These are phyloP conservation scores for Pholiota microspora DNA, from an alignment of 768 basidiomycete species.

Conservation along the genomic window DNA sequence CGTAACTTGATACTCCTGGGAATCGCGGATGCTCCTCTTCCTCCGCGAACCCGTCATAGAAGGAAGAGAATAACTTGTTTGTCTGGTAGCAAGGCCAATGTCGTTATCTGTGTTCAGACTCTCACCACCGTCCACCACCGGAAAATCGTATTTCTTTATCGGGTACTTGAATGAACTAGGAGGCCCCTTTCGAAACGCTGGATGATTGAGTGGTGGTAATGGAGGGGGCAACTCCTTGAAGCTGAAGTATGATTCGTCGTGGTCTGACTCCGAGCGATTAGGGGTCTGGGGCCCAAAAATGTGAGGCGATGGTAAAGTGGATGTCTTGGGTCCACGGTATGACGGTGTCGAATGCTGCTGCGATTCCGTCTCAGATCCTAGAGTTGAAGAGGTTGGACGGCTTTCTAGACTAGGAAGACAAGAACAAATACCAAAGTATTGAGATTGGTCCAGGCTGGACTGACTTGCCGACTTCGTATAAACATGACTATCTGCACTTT, in stretches of 20 bases:
- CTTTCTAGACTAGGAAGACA: constrained; percentile 5
- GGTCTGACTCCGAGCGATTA: constrained; percentile 25
- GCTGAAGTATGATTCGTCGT: constrained; percentile 23
- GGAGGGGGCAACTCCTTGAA: constrained; percentile 44
- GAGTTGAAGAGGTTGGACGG: constrained; percentile 13
- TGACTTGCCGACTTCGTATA: constrained; percentile 12
- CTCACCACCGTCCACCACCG: background rate
- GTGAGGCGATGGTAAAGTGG: constrained; percentile 27
- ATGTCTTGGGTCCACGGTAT: constrained; percentile 8
- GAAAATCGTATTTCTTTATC: constrained; percentile 9
- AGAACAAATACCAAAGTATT: constrained; percentile 11
- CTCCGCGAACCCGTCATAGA: constrained; percentile 11
- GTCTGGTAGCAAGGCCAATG: constrained; percentile 3
- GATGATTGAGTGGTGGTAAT: constrained; percentile 54
- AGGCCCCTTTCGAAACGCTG: constrained; percentile 24
- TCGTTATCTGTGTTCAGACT: background rate
- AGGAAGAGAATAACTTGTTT: constrained; percentile 17
- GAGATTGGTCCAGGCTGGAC: constrained; percentile 21
- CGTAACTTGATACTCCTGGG: background rate
- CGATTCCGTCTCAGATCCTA: constrained; percentile 16
- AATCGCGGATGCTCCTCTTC: background rate
- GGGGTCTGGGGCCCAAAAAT: constrained; percentile 33
- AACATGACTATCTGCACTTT: constrained; percentile 5
- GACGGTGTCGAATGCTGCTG: constrained; percentile 15
- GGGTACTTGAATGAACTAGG: constrained; percentile 10